Base-by-base conservation (phyloP, 306 rosid species). In the Rubus idaeus region DNA sequence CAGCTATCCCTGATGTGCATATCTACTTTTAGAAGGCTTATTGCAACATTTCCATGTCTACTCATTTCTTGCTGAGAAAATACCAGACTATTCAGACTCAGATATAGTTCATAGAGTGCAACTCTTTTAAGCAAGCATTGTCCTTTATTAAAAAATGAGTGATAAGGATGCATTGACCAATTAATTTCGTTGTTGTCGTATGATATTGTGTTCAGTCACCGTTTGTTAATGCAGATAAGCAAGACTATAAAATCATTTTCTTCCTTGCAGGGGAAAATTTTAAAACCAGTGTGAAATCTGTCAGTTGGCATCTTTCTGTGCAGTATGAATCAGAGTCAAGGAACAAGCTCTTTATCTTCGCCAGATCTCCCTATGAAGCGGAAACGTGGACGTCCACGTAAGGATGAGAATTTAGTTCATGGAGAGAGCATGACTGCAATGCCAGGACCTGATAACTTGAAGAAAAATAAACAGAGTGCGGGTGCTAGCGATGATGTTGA, bases 301-400 rank as follows among this genome's bases (percentile, higher is more conserved):
- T 13, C 53, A 61, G 6, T 50, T 83, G 9, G 40, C 40, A 45
- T 81, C 17, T 5, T 18, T 73, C 23, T 75, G 39, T 45, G 76
- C 37, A 80, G 71, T 67, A 90, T 90, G 96, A 82, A 74, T 80
- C 89, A 80, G 49, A 77, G 70, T 85, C 87, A 77, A 77, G 82
- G 81, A 35, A 8, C 61, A 5, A 78, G 87, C 39, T 11, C 78
- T 42, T 62, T 78, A 74, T 41, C 80, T 45, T 60, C 84, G 20
- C 79, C 73, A 4, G 82, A 67, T 64, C 55, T 73, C 82, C 89
- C 87, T 35, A 3, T 75, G 84, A 90, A 87, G 82, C 76, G 91
- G 80, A 90, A 90, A 79, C 90, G 91, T 10, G 96, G 96, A 60
- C 90, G 90, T 39, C 96, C 96, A 30, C 85, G 91, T 46, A 90